These are phyloP conservation scores for Trametes maxima DNA, from an alignment of 768 basidiomycete species.

Conservation along the genomic window DNA sequence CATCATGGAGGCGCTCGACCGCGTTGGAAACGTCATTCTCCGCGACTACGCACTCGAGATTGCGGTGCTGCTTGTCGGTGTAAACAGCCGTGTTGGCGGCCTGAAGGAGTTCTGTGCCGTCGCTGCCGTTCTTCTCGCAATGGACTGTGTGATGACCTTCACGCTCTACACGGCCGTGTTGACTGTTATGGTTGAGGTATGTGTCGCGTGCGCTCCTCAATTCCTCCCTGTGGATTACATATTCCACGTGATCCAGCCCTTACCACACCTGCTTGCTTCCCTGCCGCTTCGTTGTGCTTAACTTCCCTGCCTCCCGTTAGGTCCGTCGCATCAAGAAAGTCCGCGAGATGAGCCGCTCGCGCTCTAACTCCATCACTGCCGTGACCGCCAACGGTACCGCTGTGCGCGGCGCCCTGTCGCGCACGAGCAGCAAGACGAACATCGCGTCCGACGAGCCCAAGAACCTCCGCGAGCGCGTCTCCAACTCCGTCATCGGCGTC, in stretches of 20 bases:
- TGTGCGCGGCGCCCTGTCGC: constrained; percentile 32
- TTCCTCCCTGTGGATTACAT: constrained; percentile 9
- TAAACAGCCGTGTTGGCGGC: constrained; percentile 83
- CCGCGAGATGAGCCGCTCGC: constrained; percentile 49
- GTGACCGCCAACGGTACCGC: constrained; percentile 25
- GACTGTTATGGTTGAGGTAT: constrained; percentile 94
- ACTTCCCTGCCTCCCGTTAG: constrained; percentile 35
- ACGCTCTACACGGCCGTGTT: constrained; percentile 90
- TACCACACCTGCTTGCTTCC: neutral
- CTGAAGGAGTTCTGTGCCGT: constrained; percentile 93
- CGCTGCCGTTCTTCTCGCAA: constrained; percentile 81
- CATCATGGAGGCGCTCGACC: constrained; percentile 79
- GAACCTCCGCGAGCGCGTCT: constrained; percentile 33
- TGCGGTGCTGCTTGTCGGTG: constrained; percentile 85
- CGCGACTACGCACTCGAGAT: constrained; percentile 94
- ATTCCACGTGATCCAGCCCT: neutral
- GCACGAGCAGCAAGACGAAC: constrained; percentile 15
- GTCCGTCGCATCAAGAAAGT: constrained; percentile 72
- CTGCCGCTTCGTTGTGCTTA: neutral
- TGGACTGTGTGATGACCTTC: constrained; percentile 88
- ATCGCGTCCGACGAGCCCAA: constrained; percentile 16
- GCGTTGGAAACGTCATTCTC: constrained; percentile 81
- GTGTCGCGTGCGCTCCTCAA: constrained; percentile 23
- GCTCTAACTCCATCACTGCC: constrained; percentile 29
- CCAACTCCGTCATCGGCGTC: constrained; percentile 42